Evolutionary conservation across 176 grass and related monocot genomes (phyloP).

Genomic region (Phoenix dactylifera): DNA sequence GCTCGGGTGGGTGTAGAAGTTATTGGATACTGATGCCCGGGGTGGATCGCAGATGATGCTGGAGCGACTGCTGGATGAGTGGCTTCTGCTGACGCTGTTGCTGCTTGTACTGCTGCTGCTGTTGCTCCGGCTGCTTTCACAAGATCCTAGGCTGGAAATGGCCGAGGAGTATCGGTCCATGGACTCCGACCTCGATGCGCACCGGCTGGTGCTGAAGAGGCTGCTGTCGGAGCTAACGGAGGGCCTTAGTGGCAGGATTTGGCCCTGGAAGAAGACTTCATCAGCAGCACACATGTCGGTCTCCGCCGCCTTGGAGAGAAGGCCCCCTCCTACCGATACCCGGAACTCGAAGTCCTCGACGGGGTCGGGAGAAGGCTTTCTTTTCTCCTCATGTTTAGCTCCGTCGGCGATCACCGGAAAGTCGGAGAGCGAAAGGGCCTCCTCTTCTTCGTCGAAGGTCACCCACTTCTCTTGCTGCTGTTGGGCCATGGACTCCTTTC

Average conservation of each 20-base stretch:
- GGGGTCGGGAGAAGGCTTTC: neutral
- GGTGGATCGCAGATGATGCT: conserved; percentile 12
- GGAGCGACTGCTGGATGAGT: conserved; percentile 38
- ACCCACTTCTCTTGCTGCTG: conserved; percentile 16
- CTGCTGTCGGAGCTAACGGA: conserved; percentile 14
- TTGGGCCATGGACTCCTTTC: conserved; percentile 13
- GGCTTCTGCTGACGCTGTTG: conserved; percentile 38
- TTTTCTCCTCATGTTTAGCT: neutral
- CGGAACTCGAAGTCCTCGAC: conserved; percentile 56
- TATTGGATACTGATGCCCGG: conserved; percentile 35
- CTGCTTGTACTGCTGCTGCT: conserved; percentile 48
- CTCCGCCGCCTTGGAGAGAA: conserved; percentile 12
- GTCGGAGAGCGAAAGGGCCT: conserved; percentile 26
- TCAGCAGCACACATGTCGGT: conserved; percentile 64
- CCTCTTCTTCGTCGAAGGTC: conserved; percentile 13
- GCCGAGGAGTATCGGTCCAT: conserved; percentile 18
- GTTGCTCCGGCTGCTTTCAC: conserved; percentile 41
- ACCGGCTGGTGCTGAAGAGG: neutral
- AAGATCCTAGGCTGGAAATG: conserved; percentile 19
- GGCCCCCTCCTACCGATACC: conserved; percentile 24
- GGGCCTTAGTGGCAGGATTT: conserved; percentile 46
- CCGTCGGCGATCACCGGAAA: conserved; percentile 11
- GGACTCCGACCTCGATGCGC: conserved; percentile 28
- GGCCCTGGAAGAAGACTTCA: conserved; percentile 59
- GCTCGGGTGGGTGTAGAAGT: conserved; percentile 57